Evolutionary conservation across 2,329 filamentous ascomycete species (phyloP).

Genomic region (Sporothrix schenckii): DNA sequence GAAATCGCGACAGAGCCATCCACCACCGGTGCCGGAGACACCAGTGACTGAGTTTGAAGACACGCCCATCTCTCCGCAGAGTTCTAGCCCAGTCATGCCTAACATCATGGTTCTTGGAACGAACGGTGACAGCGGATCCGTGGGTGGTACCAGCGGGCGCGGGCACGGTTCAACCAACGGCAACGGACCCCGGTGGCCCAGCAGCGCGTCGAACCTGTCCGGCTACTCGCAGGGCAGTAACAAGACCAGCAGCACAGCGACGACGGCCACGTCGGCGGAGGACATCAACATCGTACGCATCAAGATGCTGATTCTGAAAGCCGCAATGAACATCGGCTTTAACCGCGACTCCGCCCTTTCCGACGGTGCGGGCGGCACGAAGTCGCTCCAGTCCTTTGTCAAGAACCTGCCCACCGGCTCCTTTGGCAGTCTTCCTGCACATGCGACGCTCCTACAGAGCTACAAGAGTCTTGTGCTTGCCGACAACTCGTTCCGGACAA

Average conservation of each 20-base stretch:
- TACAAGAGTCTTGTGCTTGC: slow-evolving; percentile 79
- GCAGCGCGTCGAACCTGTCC: slow-evolving; percentile 75
- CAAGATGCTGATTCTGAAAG: slow-evolving; percentile 78
- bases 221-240: slow-evolving; percentile 73
- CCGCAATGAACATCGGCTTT: slow-evolving; percentile 83
- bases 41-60: slow-evolving; percentile 96
- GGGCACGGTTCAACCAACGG: slow-evolving; percentile 15
- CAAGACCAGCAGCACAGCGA: slow-evolving; percentile 70
- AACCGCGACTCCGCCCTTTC: slow-evolving; percentile 59
- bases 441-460: slow-evolving; percentile 70
- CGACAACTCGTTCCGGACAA: slow-evolving; percentile 67
- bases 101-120: slow-evolving; percentile 89
- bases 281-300: slow-evolving; percentile 77
- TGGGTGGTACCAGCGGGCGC: slow-evolving; percentile 35
- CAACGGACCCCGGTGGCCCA: slow-evolving; percentile 68
- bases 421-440: slow-evolving; percentile 73
- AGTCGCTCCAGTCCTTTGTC: slow-evolving; percentile 72
- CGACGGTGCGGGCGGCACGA: slow-evolving; percentile 50
- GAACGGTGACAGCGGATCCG: slow-evolving; percentile 51
- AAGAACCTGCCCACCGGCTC: slow-evolving; percentile 73
- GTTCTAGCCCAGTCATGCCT: slow-evolving; percentile 70
- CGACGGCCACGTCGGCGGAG: slow-evolving; percentile 68
- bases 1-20: slow-evolving; percentile 50
- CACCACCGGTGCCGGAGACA: slow-evolving; percentile 72
- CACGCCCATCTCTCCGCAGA: slow-evolving; percentile 78